Percentiles rank a stretch among this genome's conserved stretches.
These are phyloP conservation scores for Cyclotella choctawhatcheeana DNA, from an alignment of 108 stramenopile species.

Conservation along the genomic window DNA sequence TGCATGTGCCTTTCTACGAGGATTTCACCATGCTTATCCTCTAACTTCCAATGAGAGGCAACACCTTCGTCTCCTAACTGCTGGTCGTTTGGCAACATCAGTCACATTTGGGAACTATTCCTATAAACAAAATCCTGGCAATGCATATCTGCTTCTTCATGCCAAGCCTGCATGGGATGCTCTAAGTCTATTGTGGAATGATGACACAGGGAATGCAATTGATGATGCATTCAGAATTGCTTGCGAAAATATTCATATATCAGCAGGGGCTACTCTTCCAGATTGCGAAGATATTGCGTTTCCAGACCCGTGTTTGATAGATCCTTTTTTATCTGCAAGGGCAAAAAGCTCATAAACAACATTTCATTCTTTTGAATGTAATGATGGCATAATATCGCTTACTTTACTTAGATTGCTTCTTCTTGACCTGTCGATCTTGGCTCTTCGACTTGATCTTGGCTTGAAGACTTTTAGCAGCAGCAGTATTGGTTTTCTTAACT, in stretches of 20 bases:
- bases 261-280: conserved; percentile 37
- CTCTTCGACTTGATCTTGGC: conserved; percentile 69
- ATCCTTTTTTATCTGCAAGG: conserved; percentile 58
- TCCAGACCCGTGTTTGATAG: conserved; percentile 72
- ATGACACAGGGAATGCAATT: conserved; percentile 40
- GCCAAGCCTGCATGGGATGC: conserved; percentile 87
- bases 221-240: conserved; percentile 66
- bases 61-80: conserved; percentile 74
- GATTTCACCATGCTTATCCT: conserved; percentile 68
- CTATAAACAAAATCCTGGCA: conserved; percentile 79
- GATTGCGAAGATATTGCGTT: conserved; percentile 72
- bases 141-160: conserved; percentile 86
- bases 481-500: conserved; percentile 52
- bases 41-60: conserved; percentile 68
- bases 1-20: conserved; percentile 80
- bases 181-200: conserved; percentile 78
- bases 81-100: conserved; percentile 78
- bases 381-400: background rate
- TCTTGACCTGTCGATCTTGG: conserved; percentile 67
- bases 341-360: background rate
- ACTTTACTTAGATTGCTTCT: conserved; percentile 18
- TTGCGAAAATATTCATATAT: conserved; percentile 43
- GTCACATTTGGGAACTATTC: conserved; percentile 85
- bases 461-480: conserved; percentile 53
- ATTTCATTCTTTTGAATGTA: background rate